Conservation (phyloP, 2,329 filamentous ascomycete species). For the Falciphora oryzae region DNA sequence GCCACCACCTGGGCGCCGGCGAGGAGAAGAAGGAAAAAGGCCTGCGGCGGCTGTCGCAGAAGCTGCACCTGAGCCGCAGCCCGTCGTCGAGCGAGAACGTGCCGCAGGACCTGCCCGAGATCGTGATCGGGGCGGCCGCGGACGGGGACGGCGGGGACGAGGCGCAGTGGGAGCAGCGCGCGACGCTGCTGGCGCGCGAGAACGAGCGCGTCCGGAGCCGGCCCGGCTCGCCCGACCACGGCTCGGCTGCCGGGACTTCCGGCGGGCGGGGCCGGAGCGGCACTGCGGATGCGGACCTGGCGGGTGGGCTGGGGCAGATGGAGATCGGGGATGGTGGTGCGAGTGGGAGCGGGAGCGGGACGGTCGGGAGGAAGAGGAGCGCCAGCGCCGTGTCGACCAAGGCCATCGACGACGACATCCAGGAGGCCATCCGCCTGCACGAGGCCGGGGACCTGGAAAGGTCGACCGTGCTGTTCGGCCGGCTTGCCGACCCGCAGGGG, state of each 20-base stretch:
- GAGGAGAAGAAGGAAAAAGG: slow-evolving; percentile 26
- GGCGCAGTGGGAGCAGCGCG: slow-evolving; percentile 85
- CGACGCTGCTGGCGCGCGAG: slow-evolving; percentile 75
- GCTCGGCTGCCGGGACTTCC: not conserved
- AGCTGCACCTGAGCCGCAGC: slow-evolving; percentile 60
- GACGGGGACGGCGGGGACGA: slow-evolving; percentile 48
- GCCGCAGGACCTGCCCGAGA: slow-evolving; percentile 73
- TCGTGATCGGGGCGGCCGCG: slow-evolving; percentile 47
- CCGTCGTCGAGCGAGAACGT: slow-evolving; percentile 65
- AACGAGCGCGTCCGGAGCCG: slow-evolving; percentile 43
- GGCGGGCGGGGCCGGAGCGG: slow-evolving; percentile 7
- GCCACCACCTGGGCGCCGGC: slow-evolving; percentile 28
- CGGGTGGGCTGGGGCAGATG: slow-evolving; percentile 24
- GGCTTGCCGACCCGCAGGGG: slow-evolving; percentile 74
- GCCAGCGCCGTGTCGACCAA: slow-evolving; percentile 39
- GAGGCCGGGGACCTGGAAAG: slow-evolving; percentile 72
- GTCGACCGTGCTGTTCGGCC: slow-evolving; percentile 81
- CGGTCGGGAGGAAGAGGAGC: slow-evolving; percentile 11
- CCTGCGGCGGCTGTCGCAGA: slow-evolving; percentile 54
- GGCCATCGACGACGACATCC: slow-evolving; percentile 66
- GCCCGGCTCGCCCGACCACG: slow-evolving; percentile 31
- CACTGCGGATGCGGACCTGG: slow-evolving; percentile 15
- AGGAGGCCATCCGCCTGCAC: slow-evolving; percentile 91
- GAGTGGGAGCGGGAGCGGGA: slow-evolving; percentile 20
- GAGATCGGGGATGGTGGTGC: slow-evolving; percentile 19